Base-by-base conservation (phyloP, 352 stramenopile species). In the Globisporangium nodosum region DNA sequence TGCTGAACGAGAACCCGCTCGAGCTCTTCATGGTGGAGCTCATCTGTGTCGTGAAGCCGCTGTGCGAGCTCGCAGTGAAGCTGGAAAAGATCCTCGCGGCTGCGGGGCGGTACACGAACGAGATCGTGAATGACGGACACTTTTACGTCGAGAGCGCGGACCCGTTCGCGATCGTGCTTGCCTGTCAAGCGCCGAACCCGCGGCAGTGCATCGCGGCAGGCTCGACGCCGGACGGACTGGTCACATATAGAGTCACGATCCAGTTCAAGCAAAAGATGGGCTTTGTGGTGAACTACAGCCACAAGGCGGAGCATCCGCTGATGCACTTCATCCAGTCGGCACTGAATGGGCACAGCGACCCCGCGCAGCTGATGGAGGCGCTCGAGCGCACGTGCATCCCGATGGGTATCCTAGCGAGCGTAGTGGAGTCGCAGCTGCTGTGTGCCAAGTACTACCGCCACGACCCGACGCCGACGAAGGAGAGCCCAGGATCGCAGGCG, bases 211-310 rank as follows among this genome's bases (percentile, higher is more conserved):
- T 93, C 56, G 81, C 81, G 15, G 70, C 79, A 40, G 81, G 79
- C 0, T 88, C 80, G n/a, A 88, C 76, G 15, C 71, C 76, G 21
- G 81, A 94, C 57, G 82, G 80, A 16, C 75, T 84, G 59, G 77
- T 88, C 30, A 90, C 75, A 15, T 94, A 94, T 56, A 80, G 84
- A 50, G 81, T 88, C 43, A 87, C 68, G 48, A 87, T 94, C 54
- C 81, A 94, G 63, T 92, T 90, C 61, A 92, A 92, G 63, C 84
- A 91, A 63, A 94, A 92, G 70, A 92, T 91, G 78, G 80, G 81
- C 0, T 91, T 94, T 50, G 81, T 94, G 37, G 76, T 94, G 37
- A 90, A 88, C 63, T 92, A 90, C 71, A 94, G 84, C 64, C 84
- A 93, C 74, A 90, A 92, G 59, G 81, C 80, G 0, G 84, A 94